These are phyloP conservation scores for Pseudocercospora vitis DNA, from an alignment of 2,329 filamentous ascomycete genomes.

Conservation along the genomic window DNA sequence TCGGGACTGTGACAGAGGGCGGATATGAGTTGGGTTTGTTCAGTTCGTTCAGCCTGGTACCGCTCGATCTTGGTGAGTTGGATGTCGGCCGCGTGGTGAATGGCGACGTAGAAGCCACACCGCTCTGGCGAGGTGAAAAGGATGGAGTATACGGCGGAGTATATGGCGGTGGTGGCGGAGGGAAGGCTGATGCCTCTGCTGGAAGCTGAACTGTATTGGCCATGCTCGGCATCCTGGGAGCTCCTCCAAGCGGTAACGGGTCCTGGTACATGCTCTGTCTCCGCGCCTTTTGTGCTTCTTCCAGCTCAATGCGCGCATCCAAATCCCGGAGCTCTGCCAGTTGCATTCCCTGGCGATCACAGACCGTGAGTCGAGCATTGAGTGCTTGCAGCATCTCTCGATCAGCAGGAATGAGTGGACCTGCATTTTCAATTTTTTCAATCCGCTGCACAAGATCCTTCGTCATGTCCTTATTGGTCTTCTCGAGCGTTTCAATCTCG, in stretches of 20 bases:
- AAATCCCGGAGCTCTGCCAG: slow-evolving; percentile 28
- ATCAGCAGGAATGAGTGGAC: slow-evolving; percentile 21
- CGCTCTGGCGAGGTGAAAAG: background rate
- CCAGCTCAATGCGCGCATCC: slow-evolving; percentile 6
- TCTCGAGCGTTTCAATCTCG: slow-evolving; percentile 23
- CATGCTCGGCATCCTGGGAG: slow-evolving; percentile 13
- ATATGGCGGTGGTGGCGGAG: slow-evolving; percentile 11
- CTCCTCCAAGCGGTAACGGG: slow-evolving; percentile 19
- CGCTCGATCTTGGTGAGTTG: background rate
- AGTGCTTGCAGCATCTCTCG: slow-evolving; percentile 30
- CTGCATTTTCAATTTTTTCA: slow-evolving; percentile 27
- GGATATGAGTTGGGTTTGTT: background rate
- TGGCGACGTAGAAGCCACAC: background rate
- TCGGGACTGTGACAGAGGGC: background rate
- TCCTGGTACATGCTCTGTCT: slow-evolving; percentile 8
- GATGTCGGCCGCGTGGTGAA: background rate
- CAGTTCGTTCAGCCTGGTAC: background rate
- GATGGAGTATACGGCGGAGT: slow-evolving; percentile 4
- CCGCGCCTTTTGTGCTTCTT: slow-evolving; percentile 15
- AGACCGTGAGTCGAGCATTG: slow-evolving; percentile 27
- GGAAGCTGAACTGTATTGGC: slow-evolving; percentile 15
- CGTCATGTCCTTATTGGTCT: slow-evolving; percentile 27
- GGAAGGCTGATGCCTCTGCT: background rate
- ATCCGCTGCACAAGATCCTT: slow-evolving; percentile 28
- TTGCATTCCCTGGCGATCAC: slow-evolving; percentile 27